Evolutionary conservation across 441 rosid genomes (phyloP), one percentile per base, ranked within the genome.

Genomic region (Hura crepitans): DNA sequence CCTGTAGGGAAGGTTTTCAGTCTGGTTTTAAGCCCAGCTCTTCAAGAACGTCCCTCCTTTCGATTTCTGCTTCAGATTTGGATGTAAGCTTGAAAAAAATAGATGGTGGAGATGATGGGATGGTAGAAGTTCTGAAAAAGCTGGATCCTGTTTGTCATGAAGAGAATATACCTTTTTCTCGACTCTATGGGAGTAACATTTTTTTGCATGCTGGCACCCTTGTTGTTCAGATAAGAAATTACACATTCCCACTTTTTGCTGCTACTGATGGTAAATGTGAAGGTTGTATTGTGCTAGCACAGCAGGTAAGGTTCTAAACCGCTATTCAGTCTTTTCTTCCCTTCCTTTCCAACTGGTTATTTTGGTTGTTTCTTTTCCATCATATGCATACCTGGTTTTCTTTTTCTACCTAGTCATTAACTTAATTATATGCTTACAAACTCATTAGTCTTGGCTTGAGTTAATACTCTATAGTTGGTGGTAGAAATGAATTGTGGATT

Each of bases 221-320:
- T 71, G 85, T 75, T 50, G 89, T 83, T 74, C 89, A 83, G 79
- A 74, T 96, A 73, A 82, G 99, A 83, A 75, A 96, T 82, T 96
- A 90, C 78, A 86, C 93, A 25, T 84, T 75, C 71, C 99, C 99
- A 69, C 90, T 96, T 78, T 85, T 96, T 74, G 82, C 92, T 68
- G 93, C 89, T 70, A 83, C 89, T 77, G 74, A 80, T 79, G 97
- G 97, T 37, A 90, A 89, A 85, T 93, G 97, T 72, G 93, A 93
- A 85, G 99, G 98, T 65, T 76, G 88, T 55, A 68, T 96, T 72
- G 91, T 96, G 62, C 86, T 96, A 56, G 97, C 99, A 22, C 99
- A 96, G 83, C 99, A 96, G 98, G 99, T 96, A 77, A 78, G 30
- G 3, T 75, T 63, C 72, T 50, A 31, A 47, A 46, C 61, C 65